Conservation (phyloP, 257 asterid species). For the Solanum virginianum region DNA sequence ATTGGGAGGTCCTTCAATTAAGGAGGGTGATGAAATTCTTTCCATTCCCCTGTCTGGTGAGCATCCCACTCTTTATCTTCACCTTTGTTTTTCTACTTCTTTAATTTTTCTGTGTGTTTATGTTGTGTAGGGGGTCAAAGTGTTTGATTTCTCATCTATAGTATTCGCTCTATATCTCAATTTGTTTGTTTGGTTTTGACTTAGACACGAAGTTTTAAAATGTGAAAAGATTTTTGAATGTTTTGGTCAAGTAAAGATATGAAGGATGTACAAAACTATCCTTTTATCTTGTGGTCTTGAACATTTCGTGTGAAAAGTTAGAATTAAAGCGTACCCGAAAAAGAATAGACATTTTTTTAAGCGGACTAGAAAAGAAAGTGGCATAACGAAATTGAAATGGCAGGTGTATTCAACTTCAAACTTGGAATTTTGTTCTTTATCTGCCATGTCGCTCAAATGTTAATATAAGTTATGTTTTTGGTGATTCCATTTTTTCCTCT, state of each 20-base stretch:
- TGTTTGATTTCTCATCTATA: background rate
- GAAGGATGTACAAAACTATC: no score
- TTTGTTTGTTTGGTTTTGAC: background rate
- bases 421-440: background rate
- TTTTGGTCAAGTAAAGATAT: background rate
- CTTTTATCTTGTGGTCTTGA: background rate
- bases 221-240: background rate
- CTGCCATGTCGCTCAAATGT: background rate
- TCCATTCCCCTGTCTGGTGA: conserved; percentile 83
- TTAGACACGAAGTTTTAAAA: background rate
- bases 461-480: background rate
- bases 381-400: background rate
- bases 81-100: background rate
- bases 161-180: background rate
- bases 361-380: background rate
- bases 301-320: background rate
- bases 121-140: background rate
- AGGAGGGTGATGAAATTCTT: conserved; percentile 65
- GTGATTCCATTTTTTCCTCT: background rate
- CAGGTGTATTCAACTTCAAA: background rate
- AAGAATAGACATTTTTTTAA: background rate
- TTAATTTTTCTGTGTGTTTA: background rate
- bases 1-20: conserved; percentile 46
- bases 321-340: background rate
- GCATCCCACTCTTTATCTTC: background rate